These are phyloP conservation scores for Neocucurbitaria cava DNA, from an alignment of 2,329 filamentous ascomycete species.

Conservation along the genomic window DNA sequence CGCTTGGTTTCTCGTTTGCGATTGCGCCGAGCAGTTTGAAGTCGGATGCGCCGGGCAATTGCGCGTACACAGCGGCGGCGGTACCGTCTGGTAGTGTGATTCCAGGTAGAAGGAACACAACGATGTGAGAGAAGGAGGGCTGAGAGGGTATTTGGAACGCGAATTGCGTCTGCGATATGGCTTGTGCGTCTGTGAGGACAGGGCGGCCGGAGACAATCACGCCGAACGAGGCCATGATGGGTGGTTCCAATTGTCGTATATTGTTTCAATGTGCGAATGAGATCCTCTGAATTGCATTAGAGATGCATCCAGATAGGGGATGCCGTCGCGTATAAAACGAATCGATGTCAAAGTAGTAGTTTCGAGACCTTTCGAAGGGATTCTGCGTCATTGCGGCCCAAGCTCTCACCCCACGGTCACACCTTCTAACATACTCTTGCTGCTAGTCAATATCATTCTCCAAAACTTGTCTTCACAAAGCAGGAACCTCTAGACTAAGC, in stretches of 20 bases:
- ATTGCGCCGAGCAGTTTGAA: conserved; percentile 90
- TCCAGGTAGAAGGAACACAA: conserved; percentile 87
- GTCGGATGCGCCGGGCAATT: conserved; percentile 65
- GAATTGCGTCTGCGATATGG: conserved; percentile 66
- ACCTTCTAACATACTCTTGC: neutral
- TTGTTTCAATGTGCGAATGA: neutral
- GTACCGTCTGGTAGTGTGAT: conserved; percentile 74
- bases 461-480: too few relatives aligned
- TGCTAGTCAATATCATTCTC: neutral
- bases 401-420: conserved; percentile 15
- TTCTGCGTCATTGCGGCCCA: conserved; percentile 31
- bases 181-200: conserved; percentile 63
- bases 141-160: conserved; percentile 70
- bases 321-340: conserved; percentile 1
- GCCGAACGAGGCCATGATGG: conserved; percentile 61
- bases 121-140: conserved; percentile 73
- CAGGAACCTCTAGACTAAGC: too few relatives aligned
- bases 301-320: conserved; percentile 2
- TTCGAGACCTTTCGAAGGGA: conserved; percentile 28
- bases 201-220: conserved; percentile 67
- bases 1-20: conserved; percentile 87
- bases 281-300: neutral
- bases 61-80: conserved; percentile 89
- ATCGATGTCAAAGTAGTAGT: neutral
- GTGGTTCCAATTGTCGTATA: neutral